Evolutionary conservation across 1,284 basidiomycete genomes (phyloP).

Genomic region (Termitomyces sp.): DNA sequence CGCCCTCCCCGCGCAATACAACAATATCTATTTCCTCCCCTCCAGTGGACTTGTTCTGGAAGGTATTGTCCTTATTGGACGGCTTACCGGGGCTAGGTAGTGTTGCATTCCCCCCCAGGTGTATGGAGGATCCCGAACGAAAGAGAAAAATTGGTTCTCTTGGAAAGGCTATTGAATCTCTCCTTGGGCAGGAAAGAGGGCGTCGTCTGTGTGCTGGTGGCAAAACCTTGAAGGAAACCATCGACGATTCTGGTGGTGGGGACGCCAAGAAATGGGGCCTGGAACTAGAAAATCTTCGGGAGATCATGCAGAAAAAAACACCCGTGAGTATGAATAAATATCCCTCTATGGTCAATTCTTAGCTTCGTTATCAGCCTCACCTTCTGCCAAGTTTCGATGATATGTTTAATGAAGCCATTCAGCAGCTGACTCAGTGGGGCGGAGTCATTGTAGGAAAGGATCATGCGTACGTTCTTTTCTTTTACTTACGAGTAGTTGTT

Average conservation of each 20-base stretch:
- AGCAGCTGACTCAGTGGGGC: slow-evolving; percentile 77
- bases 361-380: slow-evolving; percentile 35
- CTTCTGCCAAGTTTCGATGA: slow-evolving; percentile 58
- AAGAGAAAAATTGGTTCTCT: slow-evolving; percentile 74
- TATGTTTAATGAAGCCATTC: slow-evolving; percentile 76
- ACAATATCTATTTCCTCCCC: slow-evolving; percentile 34
- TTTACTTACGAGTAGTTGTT: slow-evolving; percentile 15
- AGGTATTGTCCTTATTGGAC: slow-evolving; percentile 47
- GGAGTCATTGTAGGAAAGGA: slow-evolving; percentile 75
- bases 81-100: slow-evolving; percentile 78
- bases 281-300: slow-evolving; percentile 49
- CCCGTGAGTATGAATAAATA: slow-evolving; percentile 35
- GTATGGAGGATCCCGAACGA: slow-evolving; percentile 79
- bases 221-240: slow-evolving; percentile 24
- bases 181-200: slow-evolving; percentile 69
- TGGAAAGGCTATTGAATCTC: slow-evolving; percentile 68
- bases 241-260: slow-evolving; percentile 46
- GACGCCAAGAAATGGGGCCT: slow-evolving; percentile 76
- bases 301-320: slow-evolving; percentile 50
- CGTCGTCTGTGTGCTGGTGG: slow-evolving; percentile 63
- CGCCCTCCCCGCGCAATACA: slow-evolving; percentile 31
- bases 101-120: slow-evolving; percentile 75
- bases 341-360: slow-evolving; percentile 1
- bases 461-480: slow-evolving; percentile 49
- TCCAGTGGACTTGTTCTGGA: slow-evolving; percentile 40